A percentile compares a stretch with the other conserved stretches of the same genome.
These are phyloP conservation scores for Alliaria petiolata DNA, from an alignment of 345 rosid genomes.

Conservation along the genomic window DNA sequence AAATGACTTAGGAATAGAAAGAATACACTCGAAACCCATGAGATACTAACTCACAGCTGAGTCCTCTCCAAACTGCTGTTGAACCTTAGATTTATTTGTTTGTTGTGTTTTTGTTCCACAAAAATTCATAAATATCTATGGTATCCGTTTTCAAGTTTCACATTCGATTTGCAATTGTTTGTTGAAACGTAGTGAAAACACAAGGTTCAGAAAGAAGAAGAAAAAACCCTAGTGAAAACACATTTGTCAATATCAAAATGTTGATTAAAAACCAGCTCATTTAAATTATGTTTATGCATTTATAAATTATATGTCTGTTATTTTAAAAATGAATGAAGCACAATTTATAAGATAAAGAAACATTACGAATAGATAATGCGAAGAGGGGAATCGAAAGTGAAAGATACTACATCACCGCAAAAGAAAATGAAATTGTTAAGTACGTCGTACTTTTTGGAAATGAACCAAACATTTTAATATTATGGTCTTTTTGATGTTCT, in stretches of 20 bases:
- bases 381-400: slow-evolving; percentile 30
- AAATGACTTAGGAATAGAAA: too few species aligned
- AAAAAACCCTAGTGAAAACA: background rate
- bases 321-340: background rate
- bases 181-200: background rate
- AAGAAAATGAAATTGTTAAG: slow-evolving; percentile 1
- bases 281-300: background rate
- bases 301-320: background rate
- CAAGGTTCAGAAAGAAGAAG: too few species aligned
- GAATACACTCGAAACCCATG: too few species aligned
- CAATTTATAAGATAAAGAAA: background rate
- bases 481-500: slow-evolving; percentile 29
- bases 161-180: background rate
- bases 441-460: slow-evolving; percentile 14
- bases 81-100: too few species aligned
- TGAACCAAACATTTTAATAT: slow-evolving; percentile 4
- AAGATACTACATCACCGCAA: slow-evolving; percentile 27
- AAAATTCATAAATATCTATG: background rate
- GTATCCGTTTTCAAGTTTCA: background rate
- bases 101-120: background rate
- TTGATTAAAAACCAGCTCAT: background rate
- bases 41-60: too few species aligned
- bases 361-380: slow-evolving; percentile 6
- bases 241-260: background rate
- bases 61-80: too few species aligned